Base-by-base conservation (phyloP, 345 rosid genomes). In the Eutrema japonicum region DNA sequence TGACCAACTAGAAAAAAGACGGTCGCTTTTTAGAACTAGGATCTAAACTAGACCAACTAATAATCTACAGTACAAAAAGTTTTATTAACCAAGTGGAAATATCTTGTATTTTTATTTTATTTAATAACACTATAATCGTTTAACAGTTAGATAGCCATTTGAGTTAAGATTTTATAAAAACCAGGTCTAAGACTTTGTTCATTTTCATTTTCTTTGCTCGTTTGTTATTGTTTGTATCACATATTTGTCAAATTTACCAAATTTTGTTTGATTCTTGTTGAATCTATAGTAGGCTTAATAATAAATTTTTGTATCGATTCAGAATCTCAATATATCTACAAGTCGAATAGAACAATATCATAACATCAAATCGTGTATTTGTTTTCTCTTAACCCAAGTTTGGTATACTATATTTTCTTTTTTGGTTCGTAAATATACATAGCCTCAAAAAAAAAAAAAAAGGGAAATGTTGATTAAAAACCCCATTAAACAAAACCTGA, bases 241-340 rank as follows among this genome's bases (percentile, higher is more conserved):
- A 18, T 18, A 18, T 18, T 18, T 18, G 22, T 18, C 22, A 18
- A 18, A 18, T 6, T 73, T 47, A 73, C 66, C 77, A 65, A 55
- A 65, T 38, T 14, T 65, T 73, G 66, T 73, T 56, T 38, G 65
- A 13, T 73, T 73, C 45, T 55, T 37, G 8, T 64, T 73, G 77
- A 37, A 65, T 65, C 58, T 55, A 10, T 70, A 59, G 66, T 54
- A 36, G 48, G 48, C 45, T 30, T 30, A 18, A 14, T 62, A 33
- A 9, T 42, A 33, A 51, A 43, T 33, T 54, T 9, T 40, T 13
- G 46, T 52, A 38, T 63, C 30, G 38, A 35, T 26, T 63, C 56
- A 72, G 42, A 50, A 52, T 36, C 46, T 72, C 52, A 63, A 63
- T 4, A 62, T 72, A 52, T 33, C 36, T 52, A 45, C 45, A 41